phyloP scores from a whole-genome alignment of 1,139 yeast species.

The Arxiozyma heterogenica region DNA sequence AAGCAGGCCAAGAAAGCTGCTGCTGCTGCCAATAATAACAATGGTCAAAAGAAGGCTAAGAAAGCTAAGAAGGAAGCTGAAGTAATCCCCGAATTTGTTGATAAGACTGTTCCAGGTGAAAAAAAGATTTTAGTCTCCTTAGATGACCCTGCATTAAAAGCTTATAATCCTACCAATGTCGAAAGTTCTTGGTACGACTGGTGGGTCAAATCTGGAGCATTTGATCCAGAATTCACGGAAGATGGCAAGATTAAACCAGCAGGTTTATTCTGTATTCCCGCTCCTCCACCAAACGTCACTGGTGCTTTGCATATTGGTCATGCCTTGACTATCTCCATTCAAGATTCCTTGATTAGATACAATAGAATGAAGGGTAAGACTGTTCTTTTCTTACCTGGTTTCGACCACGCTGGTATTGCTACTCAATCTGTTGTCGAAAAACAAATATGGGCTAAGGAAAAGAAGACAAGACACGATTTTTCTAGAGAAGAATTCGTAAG shows the following conservation, averaged over 20 bases:
- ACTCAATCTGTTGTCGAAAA: slow-evolving; percentile 98
- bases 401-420: slow-evolving; percentile 98
- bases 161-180: slow-evolving; percentile 85
- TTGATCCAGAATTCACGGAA: slow-evolving; percentile 73
- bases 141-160: slow-evolving; percentile 89
- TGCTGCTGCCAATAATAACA: slow-evolving; percentile 33
- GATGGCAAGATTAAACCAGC: slow-evolving; percentile 72
- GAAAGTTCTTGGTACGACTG: slow-evolving; percentile 97
- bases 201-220: slow-evolving; percentile 88
- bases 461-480: slow-evolving; percentile 86
- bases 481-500: slow-evolving; percentile 86
- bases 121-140: slow-evolving; percentile 77
- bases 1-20: slow-evolving; percentile 69
- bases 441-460: slow-evolving; percentile 81
- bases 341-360: slow-evolving; percentile 85
- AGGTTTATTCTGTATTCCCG: slow-evolving; percentile 84
- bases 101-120: slow-evolving; percentile 77
- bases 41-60: slow-evolving; percentile 43
- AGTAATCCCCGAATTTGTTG: slow-evolving; percentile 73
- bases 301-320: slow-evolving; percentile 99
- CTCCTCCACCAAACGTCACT: slow-evolving; percentile 98
- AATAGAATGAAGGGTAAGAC: slow-evolving; percentile 97
- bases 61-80: slow-evolving; percentile 62
- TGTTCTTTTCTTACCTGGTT: slow-evolving; percentile 87
- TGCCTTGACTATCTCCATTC: slow-evolving; percentile 90